Evolutionary conservation across 177 flowering plant species (phyloP), one percentile per base, ranked within the genome.

Genomic region (Vitis hybrid): DNA sequence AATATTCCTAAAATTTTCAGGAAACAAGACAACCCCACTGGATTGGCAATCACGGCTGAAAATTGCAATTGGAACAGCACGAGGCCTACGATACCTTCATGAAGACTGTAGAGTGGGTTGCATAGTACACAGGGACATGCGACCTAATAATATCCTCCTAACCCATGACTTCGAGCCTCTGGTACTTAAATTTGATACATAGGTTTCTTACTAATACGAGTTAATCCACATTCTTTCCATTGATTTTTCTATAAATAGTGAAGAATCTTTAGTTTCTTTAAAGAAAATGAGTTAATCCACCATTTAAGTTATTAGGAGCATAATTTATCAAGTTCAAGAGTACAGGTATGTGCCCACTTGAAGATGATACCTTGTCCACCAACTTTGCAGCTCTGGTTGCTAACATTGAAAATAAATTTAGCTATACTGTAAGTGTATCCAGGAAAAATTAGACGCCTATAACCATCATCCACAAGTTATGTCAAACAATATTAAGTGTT

Each of bases 41-140:
- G 90, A 87, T 66, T 91, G 89, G 90, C 64, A 80, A 8, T 81
- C 88, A 64, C 80, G 96, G 74, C 52, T 82, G 60, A 90, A 84
- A 81, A 90, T 94, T 69, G 97, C 98, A 17, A 82, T 83, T 66
- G 98, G 97, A 11, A 76, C 92, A 55, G 97, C 98, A 18, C 75
- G 98, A 74, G 98, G 97, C 17, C 79, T 94, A 74, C 71, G 98
- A 70, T 94, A 91, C 71, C 96, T 94, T 74, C 97, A 94, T 70
- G 98, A 94, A 79, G 98, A 94, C 76, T 92, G 98, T 77, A 84
- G 97, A 81, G 94, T 92, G 19, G 97, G 98, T 3, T 88, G 96
- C 77, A 86, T 94, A 54, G 82, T 86, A 21, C 98, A 94, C 75
- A 75, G 86, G 83, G 91, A 90, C 69, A 52, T 94, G 81, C 79